Percentiles rank a stretch among this genome's conserved stretches.
Conservation (phyloP, 306 rosid species). For the peach (Prunus persica) region DNA sequence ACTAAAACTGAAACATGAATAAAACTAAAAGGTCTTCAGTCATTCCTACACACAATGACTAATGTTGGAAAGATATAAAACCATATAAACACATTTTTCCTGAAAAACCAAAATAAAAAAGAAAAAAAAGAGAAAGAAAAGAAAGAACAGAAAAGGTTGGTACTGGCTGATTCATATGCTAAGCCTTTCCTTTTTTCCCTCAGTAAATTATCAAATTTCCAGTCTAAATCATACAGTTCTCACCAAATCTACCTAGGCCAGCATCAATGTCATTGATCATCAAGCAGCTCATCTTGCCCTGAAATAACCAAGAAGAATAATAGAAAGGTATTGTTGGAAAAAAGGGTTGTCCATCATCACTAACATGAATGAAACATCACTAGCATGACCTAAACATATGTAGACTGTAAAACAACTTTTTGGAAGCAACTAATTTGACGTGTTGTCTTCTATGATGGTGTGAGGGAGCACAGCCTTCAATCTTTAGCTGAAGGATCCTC, state of each 20-base stretch:
- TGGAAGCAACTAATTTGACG: background rate
- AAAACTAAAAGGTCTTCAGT: background rate
- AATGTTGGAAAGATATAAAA: background rate
- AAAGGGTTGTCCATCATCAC: background rate
- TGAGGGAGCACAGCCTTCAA: background rate
- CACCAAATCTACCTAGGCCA: conserved; percentile 97
- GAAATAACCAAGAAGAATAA: conserved; percentile 28
- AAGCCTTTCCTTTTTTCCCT: background rate
- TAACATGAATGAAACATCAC: too few species aligned
- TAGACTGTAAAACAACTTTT: background rate
- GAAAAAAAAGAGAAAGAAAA: background rate
- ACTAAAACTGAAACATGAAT: background rate
- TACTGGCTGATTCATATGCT: background rate
- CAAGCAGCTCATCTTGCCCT: conserved; percentile 98
- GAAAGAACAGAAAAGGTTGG: background rate
- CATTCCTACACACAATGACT: conserved; percentile 10
- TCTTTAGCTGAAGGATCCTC: background rate
- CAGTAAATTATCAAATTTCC: background rate
- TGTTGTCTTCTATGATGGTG: background rate
- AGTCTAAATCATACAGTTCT: conserved; percentile 27
- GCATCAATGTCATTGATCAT: conserved; percentile 98
- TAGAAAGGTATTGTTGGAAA: background rate
- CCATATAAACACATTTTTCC: background rate
- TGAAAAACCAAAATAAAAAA: background rate
- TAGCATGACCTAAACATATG: background rate